Conservation (phyloP, 495 filamentous ascomycete species). For the Penicillium goetzii region DNA sequence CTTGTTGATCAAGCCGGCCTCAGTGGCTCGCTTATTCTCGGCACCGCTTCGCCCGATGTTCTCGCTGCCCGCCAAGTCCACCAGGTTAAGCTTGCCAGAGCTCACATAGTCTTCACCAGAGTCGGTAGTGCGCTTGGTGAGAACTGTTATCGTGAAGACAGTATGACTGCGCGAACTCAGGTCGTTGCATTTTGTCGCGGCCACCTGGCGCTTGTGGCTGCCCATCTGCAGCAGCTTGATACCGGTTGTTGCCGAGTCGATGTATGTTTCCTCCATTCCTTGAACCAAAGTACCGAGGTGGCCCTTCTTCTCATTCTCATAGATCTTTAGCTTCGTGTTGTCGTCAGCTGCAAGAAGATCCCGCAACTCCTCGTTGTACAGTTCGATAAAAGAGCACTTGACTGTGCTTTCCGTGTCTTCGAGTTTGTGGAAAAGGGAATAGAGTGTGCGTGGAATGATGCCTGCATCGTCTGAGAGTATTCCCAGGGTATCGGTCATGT, state of each 20-base stretch:
- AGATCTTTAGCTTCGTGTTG: slow-evolving; percentile 87
- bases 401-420: slow-evolving; percentile 87
- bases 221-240: slow-evolving; percentile 88
- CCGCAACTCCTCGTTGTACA: slow-evolving; percentile 96
- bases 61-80: slow-evolving; percentile 95
- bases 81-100: slow-evolving; percentile 91
- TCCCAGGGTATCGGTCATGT: slow-evolving; percentile 85
- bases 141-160: slow-evolving; percentile 91
- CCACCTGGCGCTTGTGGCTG: slow-evolving; percentile 91
- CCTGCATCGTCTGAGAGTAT: slow-evolving; percentile 88
- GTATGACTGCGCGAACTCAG: slow-evolving; percentile 95
- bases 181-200: slow-evolving; percentile 98
- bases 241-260: slow-evolving; percentile 80
- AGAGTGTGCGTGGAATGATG: slow-evolving; percentile 88
- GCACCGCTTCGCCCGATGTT: slow-evolving; percentile 96
- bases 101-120: slow-evolving; percentile 90
- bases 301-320: slow-evolving; percentile 87
- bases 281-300: slow-evolving; percentile 80
- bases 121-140: slow-evolving; percentile 78
- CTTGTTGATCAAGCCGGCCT: slow-evolving; percentile 98
- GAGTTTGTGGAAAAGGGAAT: slow-evolving; percentile 83
- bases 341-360: slow-evolving; percentile 86
- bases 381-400: slow-evolving; percentile 97
- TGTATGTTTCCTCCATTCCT: slow-evolving; percentile 95
- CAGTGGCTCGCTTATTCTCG: slow-evolving; percentile 94